Base-by-base conservation (phyloP, 805 yeast species). In the Suhomyces xylopsoci region DNA sequence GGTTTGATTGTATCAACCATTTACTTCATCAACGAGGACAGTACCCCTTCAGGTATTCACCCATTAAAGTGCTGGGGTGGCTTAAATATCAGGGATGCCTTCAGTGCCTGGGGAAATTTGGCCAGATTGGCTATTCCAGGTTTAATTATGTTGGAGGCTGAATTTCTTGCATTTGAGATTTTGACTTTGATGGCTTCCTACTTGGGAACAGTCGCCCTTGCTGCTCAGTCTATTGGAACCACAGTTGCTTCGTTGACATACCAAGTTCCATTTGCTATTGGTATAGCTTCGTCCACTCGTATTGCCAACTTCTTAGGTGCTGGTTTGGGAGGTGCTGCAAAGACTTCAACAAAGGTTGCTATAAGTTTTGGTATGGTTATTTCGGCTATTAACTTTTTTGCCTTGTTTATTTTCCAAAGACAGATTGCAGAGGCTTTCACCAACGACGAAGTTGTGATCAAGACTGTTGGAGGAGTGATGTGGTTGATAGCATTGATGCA, bases 401-500 rank as follows among this genome's bases (percentile, higher is more conserved):
- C 62, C 2, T 54, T 76, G 26, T 72, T 58, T 50, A 8, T 57
- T 3, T 76, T 75, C 58, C 69, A 66, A 51, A 62, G 56, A 8
- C 64, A 58, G 45, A 72, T 75, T 47, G 77, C 79, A 0, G 45
- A 55, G 19, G 61, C 83, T 41, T 88, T 87, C 65, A 85, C 91
- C 0, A 68, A 71, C 26, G 91, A 88, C 58, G 73, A 71, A 44
- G 79, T 74, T 2, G 91, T 87, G 2, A 75, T 85, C 26, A 61
- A 62, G 3, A 61, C 79, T 9, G 82, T 87, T 7, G 65, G 76
- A 1, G 66, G 68, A 22, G 79, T 87, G 25, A 70, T 87, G 69
- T 83, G 88, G 64, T 70, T 85, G 45, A 80, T 84, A 46, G 88
- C 91, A 1, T 61, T 82, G 30, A 85, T 85, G 80, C 92, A 87